Percentiles rank a stretch among this genome's conserved stretches.
Conservation (phyloP, 2,329 filamentous ascomycete species). For the Aspergillus transmontanensis region DNA sequence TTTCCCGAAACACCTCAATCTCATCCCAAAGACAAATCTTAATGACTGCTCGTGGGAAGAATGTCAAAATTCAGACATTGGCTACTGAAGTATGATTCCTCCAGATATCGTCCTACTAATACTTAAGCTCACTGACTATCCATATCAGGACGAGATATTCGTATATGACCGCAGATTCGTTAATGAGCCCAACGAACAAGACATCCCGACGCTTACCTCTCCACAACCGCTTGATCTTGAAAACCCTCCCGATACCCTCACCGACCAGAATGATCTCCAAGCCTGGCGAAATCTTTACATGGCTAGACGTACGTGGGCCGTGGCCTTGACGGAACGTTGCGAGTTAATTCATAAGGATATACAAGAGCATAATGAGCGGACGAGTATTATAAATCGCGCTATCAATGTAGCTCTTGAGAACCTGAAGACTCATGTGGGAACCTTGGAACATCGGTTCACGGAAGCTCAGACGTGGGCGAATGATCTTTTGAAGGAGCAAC, state of each 20-base stretch:
- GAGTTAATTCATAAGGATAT: constrained; percentile 63
- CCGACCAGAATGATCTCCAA: constrained; percentile 75
- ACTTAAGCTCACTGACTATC: constrained; percentile 4
- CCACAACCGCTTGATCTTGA: constrained; percentile 62
- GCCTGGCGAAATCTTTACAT: constrained; percentile 90
- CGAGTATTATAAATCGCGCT: constrained; percentile 67
- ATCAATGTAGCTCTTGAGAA: constrained; percentile 86
- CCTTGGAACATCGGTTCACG: constrained; percentile 47
- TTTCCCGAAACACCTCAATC: constrained; percentile 73
- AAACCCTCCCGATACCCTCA: constrained; percentile 75
- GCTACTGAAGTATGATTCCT: constrained; percentile 69
- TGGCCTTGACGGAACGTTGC: constrained; percentile 70
- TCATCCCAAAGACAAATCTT: constrained; percentile 78
- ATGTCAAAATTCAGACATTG: constrained; percentile 77
- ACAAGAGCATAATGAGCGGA: constrained; percentile 54
- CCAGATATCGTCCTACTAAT: background rate
- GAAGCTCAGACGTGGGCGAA: constrained; percentile 51
- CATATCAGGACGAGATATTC: constrained; percentile 75
- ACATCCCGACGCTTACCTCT: constrained; percentile 56
- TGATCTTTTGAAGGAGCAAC: constrained; percentile 47
- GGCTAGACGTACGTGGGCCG: constrained; percentile 77
- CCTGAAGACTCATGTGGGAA: constrained; percentile 51
- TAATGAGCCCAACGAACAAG: constrained; percentile 45
- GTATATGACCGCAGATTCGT: constrained; percentile 84
- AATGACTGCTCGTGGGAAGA: constrained; percentile 81